Percentiles rank a stretch among this genome's conserved stretches.
Evolutionary conservation across 192 early-diverging fungal genomes (phyloP).

Genomic region (Podila horticola): DNA sequence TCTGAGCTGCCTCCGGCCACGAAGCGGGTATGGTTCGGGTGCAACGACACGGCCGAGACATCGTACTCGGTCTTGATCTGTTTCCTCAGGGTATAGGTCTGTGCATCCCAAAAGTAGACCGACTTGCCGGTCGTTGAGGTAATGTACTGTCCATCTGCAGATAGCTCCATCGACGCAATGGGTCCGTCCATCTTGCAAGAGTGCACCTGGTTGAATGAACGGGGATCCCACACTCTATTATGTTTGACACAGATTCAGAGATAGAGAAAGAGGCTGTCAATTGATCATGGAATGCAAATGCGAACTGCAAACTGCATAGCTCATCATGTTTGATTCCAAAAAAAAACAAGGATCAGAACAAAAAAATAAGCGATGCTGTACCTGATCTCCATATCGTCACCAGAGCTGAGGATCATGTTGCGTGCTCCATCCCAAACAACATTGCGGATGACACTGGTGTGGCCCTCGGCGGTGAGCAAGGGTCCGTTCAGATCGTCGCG

Average conservation of each 20-base stretch:
- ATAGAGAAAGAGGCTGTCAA: background rate
- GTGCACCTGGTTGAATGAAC: slow-evolving; percentile 68
- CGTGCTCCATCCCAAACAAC: slow-evolving; percentile 70
- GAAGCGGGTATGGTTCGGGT: slow-evolving; percentile 81
- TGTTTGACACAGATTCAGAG: no score
- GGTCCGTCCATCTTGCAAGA: slow-evolving; percentile 69
- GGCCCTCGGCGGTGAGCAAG: slow-evolving; percentile 58
- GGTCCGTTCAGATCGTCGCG: slow-evolving; percentile 51
- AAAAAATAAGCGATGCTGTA: slow-evolving; percentile 12
- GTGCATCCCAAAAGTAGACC: slow-evolving; percentile 78
- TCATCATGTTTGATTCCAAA: background rate
- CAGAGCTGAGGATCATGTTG: slow-evolving; percentile 68
- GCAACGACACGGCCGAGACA: slow-evolving; percentile 83
- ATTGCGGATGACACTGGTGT: slow-evolving; percentile 68
- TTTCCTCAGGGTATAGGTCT: slow-evolving; percentile 68
- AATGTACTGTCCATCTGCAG: slow-evolving; percentile 78
- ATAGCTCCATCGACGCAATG: slow-evolving; percentile 80
- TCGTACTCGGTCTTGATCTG: slow-evolving; percentile 69
- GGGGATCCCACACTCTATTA: slow-evolving; percentile 79
- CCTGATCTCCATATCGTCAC: slow-evolving; percentile 66
- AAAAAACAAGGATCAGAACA: background rate
- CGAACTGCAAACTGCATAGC: background rate
- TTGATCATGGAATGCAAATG: background rate
- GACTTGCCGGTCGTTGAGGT: slow-evolving; percentile 82
- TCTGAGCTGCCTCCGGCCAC: slow-evolving; percentile 85